These are phyloP conservation scores for Silene coronaria DNA, from an alignment of 179 eudicot species.

Conservation along the genomic window DNA sequence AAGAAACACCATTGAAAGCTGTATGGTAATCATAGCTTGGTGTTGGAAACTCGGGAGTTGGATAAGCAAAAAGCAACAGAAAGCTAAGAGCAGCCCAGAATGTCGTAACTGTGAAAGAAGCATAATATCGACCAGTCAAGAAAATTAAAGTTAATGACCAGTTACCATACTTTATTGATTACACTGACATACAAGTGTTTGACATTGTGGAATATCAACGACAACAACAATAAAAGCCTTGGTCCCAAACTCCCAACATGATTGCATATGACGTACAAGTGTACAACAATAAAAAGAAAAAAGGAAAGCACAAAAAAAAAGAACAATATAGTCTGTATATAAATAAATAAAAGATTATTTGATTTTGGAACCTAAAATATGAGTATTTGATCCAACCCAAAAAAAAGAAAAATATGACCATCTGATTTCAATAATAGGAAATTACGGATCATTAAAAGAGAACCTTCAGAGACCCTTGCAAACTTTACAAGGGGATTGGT, in stretches of 20 bases:
- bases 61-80: conserved; percentile 83
- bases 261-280: no score
- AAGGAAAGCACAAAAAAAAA: background rate
- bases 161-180: background rate
- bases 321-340: background rate
- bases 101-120: conserved; percentile 55
- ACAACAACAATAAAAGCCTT: background rate
- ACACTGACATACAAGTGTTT: background rate
- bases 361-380: background rate
- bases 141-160: background rate
- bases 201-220: background rate
- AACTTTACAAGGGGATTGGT: background rate
- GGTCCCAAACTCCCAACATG: background rate
- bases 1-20: conserved; percentile 84
- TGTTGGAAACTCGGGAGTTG: conserved; percentile 91
- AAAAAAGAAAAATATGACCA: background rate
- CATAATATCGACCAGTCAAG: conserved; percentile 7
- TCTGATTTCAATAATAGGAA: background rate
- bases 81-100: conserved; percentile 92
- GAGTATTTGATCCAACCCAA: background rate
- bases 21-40: conserved; percentile 95
- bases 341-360: background rate
- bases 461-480: background rate
- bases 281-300: background rate
- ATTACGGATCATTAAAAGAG: background rate